Base-by-base conservation (phyloP, 2,329 filamentous ascomycete genomes). In the Hypoxylon sp. region DNA sequence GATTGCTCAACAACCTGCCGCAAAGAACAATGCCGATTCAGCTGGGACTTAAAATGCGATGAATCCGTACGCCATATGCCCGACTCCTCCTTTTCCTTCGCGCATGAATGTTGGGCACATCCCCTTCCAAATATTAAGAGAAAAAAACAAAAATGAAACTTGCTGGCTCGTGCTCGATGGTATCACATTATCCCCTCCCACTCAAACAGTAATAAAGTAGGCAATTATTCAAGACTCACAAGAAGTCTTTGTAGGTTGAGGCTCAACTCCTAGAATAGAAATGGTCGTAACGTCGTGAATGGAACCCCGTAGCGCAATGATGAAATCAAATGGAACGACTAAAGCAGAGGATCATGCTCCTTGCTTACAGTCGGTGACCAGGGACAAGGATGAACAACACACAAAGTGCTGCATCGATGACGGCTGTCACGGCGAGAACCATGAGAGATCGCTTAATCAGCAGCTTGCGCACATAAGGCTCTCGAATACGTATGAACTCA, bases 311-410 rank as follows among this genome's bases (percentile, higher is more conserved):
- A 55, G 29, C 41, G 55, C 39, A 46, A 37, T 60, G 32, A 34
- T 55, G 32, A 30, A 39, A 46, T 30, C 39, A 43, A 39, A 34
- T 6, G 7, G 27, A 25, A 34, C 19, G 62, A 19, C 45, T 46
- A 46, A 52, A 54, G 50, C 16, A 23, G 16, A 47, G 11, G 19
- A 41, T 29, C 29, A 37, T 53, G 12, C 47, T 43, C 41, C 19
- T 52, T 48, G 9, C 65, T 81, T 77, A 96, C 46, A 96, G 84
- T 66, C 91, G 85, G 77, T 92, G 96, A 58, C 96, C 95, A 1
- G 96, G 96, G 3, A 99, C 96, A 63, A 99, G 90, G 72, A 97
- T 94, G 82, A 99, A 99, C 25, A 99, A 83, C 62, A 96, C 87
- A 74, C 92, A 93, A 12, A 98, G 81, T n/a, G 89, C 92, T 2